Percentiles rank a stretch among this genome's conserved stretches.
Conservation (phyloP, 345 rosid species). For the Excoecaria agallocha region DNA sequence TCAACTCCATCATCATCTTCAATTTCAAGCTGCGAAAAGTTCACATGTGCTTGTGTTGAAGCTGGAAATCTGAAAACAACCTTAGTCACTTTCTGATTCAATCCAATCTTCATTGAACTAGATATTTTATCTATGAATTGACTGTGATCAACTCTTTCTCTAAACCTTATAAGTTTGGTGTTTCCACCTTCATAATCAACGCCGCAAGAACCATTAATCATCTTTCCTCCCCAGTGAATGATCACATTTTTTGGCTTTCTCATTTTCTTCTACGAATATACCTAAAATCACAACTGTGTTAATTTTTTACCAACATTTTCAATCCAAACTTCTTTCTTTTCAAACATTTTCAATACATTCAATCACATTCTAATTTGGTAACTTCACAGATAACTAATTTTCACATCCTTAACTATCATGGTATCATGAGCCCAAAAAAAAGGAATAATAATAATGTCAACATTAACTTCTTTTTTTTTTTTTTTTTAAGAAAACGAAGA, state of each 20-base stretch:
- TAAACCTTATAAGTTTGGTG: not conserved
- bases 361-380: not conserved
- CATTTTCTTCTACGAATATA: not conserved
- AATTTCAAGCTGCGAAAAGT: not conserved
- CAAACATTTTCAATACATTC: not conserved
- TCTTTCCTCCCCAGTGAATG: not conserved
- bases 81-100: not conserved
- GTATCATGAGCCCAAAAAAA: too few relatives aligned
- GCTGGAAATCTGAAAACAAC: not conserved
- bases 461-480: too few relatives aligned
- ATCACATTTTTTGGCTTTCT: not conserved
- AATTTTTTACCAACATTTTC: not conserved
- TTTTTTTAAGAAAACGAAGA: not conserved
- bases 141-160: not conserved
- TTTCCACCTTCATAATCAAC: not conserved
- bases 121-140: slow-evolving; percentile 1
- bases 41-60: not conserved
- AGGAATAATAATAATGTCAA: too few relatives aligned
- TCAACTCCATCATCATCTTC: slow-evolving; percentile 7
- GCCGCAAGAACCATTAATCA: not conserved
- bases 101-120: not conserved
- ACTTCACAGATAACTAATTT: too few relatives aligned
- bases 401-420: too few relatives aligned
- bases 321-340: not conserved
- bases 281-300: not conserved